phyloP scores from a whole-genome alignment of 1,139 yeast genomes.

The Diutina scorzettiae region DNA sequence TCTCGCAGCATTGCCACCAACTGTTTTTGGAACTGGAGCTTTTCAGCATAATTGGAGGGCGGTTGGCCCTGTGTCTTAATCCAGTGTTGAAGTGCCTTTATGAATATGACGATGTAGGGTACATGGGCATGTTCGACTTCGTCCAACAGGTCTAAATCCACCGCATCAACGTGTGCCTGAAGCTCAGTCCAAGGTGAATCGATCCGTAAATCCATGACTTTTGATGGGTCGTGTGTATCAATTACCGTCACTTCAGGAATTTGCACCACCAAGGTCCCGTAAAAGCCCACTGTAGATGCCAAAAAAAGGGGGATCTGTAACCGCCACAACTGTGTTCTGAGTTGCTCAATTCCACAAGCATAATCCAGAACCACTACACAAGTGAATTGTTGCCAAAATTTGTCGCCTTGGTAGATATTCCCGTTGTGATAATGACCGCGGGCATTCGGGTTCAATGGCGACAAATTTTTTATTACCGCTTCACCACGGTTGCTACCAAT shows the following conservation, averaged over 20 bases:
- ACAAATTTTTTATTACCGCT: conserved; percentile 28
- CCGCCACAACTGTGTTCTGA: conserved; percentile 16
- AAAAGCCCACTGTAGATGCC: conserved; percentile 49
- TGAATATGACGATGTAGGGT: conserved; percentile 60
- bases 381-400: conserved; percentile 10
- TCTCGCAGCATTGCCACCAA: conserved; percentile 26
- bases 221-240: conserved; percentile 64
- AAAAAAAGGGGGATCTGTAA: conserved; percentile 41
- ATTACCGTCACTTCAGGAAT: conserved; percentile 46
- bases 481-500: conserved; percentile 31
- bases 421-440: conserved; percentile 20
- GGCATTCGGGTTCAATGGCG: conserved; percentile 53
- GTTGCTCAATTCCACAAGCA: conserved; percentile 12
- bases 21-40: conserved; percentile 31
- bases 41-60: conserved; percentile 37
- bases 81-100: conserved; percentile 44
- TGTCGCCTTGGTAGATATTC: conserved; percentile 13
- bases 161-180: conserved; percentile 34
- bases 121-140: conserved; percentile 52
- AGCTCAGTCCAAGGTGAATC: conserved; percentile 71
- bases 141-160: conserved; percentile 35
- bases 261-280: conserved; percentile 48
- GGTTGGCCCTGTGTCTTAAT: conserved; percentile 14
- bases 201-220: conserved; percentile 56
- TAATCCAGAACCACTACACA: conserved; percentile 40